A percentile compares a stretch with the other conserved stretches of the same genome.
Evolutionary conservation across 225 moss, liverwort and hornwort species (phyloP).

Genomic region (Straminergon stramineum): DNA sequence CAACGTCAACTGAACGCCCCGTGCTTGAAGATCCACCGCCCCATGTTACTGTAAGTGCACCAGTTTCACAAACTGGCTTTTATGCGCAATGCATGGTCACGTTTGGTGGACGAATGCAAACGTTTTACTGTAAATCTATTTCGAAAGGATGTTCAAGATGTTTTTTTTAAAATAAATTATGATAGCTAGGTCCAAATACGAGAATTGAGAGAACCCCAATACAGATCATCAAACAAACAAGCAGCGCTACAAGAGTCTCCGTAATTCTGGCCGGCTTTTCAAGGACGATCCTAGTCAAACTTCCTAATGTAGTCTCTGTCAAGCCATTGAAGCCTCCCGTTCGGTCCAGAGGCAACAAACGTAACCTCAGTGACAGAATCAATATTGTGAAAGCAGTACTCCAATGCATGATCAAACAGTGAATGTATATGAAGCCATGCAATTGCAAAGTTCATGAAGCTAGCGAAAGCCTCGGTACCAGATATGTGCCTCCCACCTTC

Average conservation of each 20-base stretch:
- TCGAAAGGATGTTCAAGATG: not conserved
- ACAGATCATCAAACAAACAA: not conserved
- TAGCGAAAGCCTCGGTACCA: constrained; percentile 8
- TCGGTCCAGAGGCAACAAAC: not conserved
- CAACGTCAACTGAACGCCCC: not conserved
- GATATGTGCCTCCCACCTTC: constrained; percentile 52
- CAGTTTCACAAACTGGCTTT: not conserved
- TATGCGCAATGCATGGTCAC: no score
- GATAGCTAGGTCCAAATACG: not conserved
- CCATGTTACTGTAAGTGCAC: no score
- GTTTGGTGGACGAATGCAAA: not conserved
- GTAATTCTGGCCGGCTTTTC: not conserved
- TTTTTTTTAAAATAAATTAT: not conserved
- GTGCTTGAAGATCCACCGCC: not conserved
- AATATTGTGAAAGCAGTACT: no score
- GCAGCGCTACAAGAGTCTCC: not conserved
- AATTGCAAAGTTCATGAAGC: not conserved
- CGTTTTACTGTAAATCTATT: no score
- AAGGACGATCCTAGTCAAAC: not conserved
- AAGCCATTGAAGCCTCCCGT: not conserved
- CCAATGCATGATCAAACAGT: not conserved
- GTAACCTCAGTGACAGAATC: not conserved
- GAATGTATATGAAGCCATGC: no score
- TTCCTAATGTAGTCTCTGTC: not conserved
- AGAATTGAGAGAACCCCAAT: no score